Evolutionary conservation across 129 eudicot genomes (phyloP), one percentile per base, ranked within the genome.

Genomic region (Deinandra increscens): DNA sequence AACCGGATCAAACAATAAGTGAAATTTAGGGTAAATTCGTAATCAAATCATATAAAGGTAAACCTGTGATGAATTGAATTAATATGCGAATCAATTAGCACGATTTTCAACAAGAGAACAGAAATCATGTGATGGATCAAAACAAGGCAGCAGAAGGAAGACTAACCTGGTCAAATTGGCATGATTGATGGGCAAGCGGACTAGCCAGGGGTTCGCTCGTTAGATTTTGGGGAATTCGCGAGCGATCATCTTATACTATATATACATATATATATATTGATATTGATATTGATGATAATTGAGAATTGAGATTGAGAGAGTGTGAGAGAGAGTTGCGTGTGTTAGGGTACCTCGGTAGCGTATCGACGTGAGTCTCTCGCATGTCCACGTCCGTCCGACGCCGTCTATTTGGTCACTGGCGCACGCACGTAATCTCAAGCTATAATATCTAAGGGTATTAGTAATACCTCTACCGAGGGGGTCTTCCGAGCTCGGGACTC

Each of bases 351-450:
- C 82, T 69, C 17, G 41, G 58, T 22, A 72, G 77, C 79, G 85
- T 78, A 75, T 61, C 70, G 92, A 83, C 89, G 76, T 67, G 87
- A 84, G 96, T 69, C 53, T 54, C 33, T 63, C 86, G 76, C 87
- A 71, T 53, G 96, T 81, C 85, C 72, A 72, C 81, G 70, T 83
- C 80, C 64, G 73, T 67, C 53, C 64, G 45, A 53, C 78, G 44
- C 58, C 37, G n/a, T 49, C 55, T 17, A 2, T 15, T 5, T 26
- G 17, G 22, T 20, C 59, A 19, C 2, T 56, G 63, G 39, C 15
- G 36, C 33, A 36, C 39, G 63, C 29, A 39, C 39, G n/a, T n/a
- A n/a, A n/a, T 56, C 19, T 1, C 18, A 6, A 0, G 1, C 23
- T 15, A 50, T 17, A 50, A 50, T 50, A 46, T 46, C 53, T 46